phyloP scores from a whole-genome alignment of 176 grass and related monocot species.

The Ensete ventricosum region DNA sequence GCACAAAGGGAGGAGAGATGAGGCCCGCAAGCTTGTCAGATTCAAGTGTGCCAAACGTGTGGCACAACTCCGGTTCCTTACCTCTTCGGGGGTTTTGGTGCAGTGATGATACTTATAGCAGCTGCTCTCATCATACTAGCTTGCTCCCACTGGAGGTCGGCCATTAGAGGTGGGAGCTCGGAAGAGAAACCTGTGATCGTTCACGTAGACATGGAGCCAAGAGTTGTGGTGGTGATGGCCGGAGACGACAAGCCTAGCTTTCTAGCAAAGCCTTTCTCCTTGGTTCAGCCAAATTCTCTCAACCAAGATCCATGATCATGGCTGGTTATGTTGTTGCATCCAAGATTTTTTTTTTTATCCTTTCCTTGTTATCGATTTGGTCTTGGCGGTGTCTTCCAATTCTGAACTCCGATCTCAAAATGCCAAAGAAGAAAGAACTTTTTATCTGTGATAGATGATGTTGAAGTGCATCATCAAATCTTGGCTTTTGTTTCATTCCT shows the following conservation, averaged over 20 bases:
- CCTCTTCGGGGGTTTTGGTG: constrained; percentile 12
- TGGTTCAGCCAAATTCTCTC: neutral
- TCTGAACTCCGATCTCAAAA: too few relatives aligned
- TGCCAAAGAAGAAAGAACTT: too few relatives aligned
- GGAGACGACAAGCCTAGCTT: constrained; percentile 16
- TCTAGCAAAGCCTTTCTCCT: constrained; percentile 12
- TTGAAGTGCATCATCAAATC: too few relatives aligned
- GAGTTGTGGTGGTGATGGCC: constrained; percentile 22
- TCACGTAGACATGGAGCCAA: constrained; percentile 16
- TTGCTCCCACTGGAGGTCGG: constrained; percentile 16
- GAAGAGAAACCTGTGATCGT: neutral
- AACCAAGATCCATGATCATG: neutral
- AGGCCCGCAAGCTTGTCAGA: neutral
- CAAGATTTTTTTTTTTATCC: neutral
- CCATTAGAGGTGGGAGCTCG: too few relatives aligned
- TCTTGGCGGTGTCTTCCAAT: too few relatives aligned
- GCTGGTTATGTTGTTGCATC: neutral
- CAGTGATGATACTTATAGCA: constrained; percentile 12
- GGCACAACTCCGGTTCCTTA: constrained; percentile 25
- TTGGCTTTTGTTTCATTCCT: too few relatives aligned
- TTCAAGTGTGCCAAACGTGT: neutral
- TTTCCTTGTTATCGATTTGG: neutral
- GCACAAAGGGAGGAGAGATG: neutral
- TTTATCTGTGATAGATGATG: too few relatives aligned
- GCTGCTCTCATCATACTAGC: constrained; percentile 4